These are phyloP conservation scores for Vanderwaltozyma polyspora DNA, from an alignment of 805 yeast species.

Conservation along the genomic window DNA sequence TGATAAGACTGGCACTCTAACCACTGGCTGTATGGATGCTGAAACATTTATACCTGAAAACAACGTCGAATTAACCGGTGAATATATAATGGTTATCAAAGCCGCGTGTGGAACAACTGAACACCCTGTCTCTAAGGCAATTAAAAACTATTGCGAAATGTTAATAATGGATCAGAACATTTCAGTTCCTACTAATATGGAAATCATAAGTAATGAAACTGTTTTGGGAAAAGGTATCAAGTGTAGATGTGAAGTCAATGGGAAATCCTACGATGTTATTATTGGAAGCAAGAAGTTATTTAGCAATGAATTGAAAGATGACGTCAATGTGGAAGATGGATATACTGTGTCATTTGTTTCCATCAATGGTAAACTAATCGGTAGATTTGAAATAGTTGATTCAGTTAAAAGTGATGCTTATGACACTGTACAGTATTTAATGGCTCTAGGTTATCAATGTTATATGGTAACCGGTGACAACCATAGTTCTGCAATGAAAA, in stretches of 20 bases:
- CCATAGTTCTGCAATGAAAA: slow-evolving; percentile 43
- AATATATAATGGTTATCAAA: slow-evolving; percentile 5
- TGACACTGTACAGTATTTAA: slow-evolving; percentile 46
- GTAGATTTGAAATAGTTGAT: slow-evolving; percentile 60
- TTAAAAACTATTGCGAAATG: slow-evolving; percentile 32
- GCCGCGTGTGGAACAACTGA: slow-evolving; percentile 40
- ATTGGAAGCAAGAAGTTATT: slow-evolving; percentile 46
- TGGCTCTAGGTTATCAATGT: slow-evolving; percentile 42
- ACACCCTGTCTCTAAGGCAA: slow-evolving; percentile 80
- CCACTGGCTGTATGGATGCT: slow-evolving; percentile 67
- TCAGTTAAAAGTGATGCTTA: slow-evolving; percentile 53
- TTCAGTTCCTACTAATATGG: not conserved
- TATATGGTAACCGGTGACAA: slow-evolving; percentile 92
- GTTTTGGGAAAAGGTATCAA: slow-evolving; percentile 31
- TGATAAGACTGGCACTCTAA: slow-evolving; percentile 94
- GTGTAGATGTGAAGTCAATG: slow-evolving; percentile 13
- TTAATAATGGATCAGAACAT: not conserved
- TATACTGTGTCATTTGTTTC: slow-evolving; percentile 46
- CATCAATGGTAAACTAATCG: slow-evolving; percentile 47
- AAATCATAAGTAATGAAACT: slow-evolving; percentile 20
- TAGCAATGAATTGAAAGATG: slow-evolving; percentile 11
- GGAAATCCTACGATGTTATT: slow-evolving; percentile 25
- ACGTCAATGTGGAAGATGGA: slow-evolving; percentile 1
- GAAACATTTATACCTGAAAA: slow-evolving; percentile 8
- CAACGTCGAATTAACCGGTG: slow-evolving; percentile 3